Evolutionary conservation across 441 rosid genomes (phyloP).

Genomic region (Macaranga tanarius): DNA sequence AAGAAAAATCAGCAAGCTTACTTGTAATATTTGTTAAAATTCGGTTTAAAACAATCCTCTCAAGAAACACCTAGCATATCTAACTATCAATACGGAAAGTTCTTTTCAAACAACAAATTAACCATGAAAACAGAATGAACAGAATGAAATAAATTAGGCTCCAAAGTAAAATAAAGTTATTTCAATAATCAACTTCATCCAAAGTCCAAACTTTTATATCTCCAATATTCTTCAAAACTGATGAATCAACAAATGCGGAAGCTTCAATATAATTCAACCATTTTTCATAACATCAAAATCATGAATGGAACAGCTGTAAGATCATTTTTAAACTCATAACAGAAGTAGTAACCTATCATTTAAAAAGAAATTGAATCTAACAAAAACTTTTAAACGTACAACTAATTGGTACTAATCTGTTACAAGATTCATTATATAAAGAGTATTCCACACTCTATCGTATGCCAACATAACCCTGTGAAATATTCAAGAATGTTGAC

Average conservation of each 20-base stretch:
- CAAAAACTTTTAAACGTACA: background rate
- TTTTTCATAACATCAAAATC: background rate
- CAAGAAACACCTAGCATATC: background rate
- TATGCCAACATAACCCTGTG: background rate
- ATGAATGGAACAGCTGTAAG: background rate
- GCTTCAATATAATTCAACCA: background rate
- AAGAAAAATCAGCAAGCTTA: conserved; percentile 2
- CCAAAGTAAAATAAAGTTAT: background rate
- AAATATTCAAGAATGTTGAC: background rate
- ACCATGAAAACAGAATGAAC: background rate
- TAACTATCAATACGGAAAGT: background rate
- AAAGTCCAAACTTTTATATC: background rate
- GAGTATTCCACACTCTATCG: background rate
- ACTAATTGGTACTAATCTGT: background rate
- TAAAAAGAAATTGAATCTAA: background rate
- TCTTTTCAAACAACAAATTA: background rate
- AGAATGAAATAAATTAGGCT: background rate
- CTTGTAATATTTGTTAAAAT: background rate
- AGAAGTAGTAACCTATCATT: background rate
- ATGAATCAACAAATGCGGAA: background rate
- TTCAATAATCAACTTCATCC: too few relatives aligned
- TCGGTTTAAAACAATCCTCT: background rate
- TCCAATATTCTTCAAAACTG: background rate
- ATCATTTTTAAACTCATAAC: background rate
- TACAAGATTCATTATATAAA: background rate